Evolutionary conservation across 163 green algal species (phyloP).

Genomic region (Scenedesmus sp.): DNA sequence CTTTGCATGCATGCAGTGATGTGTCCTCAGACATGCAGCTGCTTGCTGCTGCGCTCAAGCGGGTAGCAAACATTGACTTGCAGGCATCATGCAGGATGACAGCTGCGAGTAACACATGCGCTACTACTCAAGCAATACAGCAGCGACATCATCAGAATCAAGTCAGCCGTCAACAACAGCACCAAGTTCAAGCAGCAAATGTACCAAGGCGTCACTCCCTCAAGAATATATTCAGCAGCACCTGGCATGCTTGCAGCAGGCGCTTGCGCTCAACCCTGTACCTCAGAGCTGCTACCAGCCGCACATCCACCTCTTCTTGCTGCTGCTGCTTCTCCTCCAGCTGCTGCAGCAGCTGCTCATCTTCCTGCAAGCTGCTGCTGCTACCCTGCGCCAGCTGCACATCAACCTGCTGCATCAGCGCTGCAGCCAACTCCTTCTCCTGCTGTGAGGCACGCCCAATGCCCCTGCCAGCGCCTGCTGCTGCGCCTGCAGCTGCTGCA

Average conservation of each 20-base stretch:
- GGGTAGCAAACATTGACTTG: too few species aligned
- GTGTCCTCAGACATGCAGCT: too few species aligned
- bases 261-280: slow-evolving; percentile 54
- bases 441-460: slow-evolving; percentile 5
- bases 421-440: slow-evolving; percentile 28
- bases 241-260: slow-evolving; percentile 34
- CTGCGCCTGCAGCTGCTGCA: slow-evolving; percentile 2
- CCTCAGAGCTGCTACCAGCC: slow-evolving; percentile 39
- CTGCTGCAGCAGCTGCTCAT: slow-evolving; percentile 38
- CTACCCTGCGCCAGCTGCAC: not conserved
- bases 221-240: slow-evolving; percentile 50
- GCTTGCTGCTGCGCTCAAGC: too few species aligned
- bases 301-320: not conserved
- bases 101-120: too few species aligned
- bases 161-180: too few species aligned
- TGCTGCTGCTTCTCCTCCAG: slow-evolving; percentile 22
- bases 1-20: too few species aligned
- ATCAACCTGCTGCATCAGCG: slow-evolving; percentile 37
- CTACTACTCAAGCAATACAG: too few species aligned
- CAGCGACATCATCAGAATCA: too few species aligned
- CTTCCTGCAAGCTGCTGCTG: slow-evolving; percentile 40
- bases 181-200: too few species aligned
- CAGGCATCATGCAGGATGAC: too few species aligned
- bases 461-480: slow-evolving; percentile 9
- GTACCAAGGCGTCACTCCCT: slow-evolving; percentile 34